phyloP scores from a whole-genome alignment of 2,329 filamentous ascomycete species.

The Fusarium vanettenii region DNA sequence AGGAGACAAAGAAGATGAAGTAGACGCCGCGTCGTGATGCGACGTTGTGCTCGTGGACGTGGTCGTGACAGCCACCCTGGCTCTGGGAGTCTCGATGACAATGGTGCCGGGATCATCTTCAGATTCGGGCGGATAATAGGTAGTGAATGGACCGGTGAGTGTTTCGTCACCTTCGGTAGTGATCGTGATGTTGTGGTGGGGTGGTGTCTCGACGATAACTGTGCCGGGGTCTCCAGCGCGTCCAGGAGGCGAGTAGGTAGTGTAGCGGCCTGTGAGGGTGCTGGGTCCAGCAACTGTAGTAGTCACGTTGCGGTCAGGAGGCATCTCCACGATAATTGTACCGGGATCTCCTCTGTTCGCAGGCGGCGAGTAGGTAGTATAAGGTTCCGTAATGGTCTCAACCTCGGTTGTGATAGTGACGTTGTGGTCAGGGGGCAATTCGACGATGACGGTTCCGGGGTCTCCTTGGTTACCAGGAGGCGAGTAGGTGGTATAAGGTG shows the following conservation, averaged over 20 bases:
- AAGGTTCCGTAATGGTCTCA: neutral
- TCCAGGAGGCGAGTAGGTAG: neutral
- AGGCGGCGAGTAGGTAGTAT: constrained; percentile 2
- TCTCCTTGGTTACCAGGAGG: constrained; percentile 8
- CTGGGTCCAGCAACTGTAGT: neutral
- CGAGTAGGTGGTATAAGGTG: constrained; percentile 3
- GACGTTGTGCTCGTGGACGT: neutral
- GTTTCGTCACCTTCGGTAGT: constrained; percentile 17
- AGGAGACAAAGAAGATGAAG: neutral
- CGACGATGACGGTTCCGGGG: constrained; percentile 13
- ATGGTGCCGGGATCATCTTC: constrained; percentile 22
- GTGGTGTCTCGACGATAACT: constrained; percentile 2
- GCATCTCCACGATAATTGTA: constrained; percentile 16
- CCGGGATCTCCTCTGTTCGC: constrained; percentile 13
- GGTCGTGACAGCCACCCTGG: neutral
- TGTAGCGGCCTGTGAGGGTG: neutral
- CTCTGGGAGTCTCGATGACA: constrained; percentile 22
- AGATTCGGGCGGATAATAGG: constrained; percentile 9
- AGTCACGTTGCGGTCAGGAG: constrained; percentile 14
- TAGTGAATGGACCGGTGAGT: constrained; percentile 19
- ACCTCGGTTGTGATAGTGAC: constrained; percentile 8
- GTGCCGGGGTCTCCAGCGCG: constrained; percentile 14
- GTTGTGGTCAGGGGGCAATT: neutral
- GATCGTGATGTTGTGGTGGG: constrained; percentile 9
- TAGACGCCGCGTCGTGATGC: neutral